These are phyloP conservation scores for Colletotrichum horii DNA, from an alignment of 2,329 filamentous ascomycete genomes.

Conservation along the genomic window DNA sequence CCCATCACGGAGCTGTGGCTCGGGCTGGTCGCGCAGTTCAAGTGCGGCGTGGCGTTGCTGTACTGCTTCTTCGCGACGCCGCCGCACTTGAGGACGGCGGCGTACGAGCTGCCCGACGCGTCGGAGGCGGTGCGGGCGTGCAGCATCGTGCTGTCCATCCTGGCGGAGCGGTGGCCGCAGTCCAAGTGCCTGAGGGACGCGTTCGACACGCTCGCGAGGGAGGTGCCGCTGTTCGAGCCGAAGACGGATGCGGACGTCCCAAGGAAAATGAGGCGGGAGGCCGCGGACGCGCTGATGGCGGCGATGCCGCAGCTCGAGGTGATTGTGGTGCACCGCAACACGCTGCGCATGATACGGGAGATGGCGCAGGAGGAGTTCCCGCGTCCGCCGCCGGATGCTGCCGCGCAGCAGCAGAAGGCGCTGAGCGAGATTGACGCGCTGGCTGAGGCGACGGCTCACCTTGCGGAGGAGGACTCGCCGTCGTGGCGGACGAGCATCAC, in stretches of 20 bases:
- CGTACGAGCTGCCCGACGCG: constrained; percentile 32
- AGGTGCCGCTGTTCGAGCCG: constrained; percentile 16
- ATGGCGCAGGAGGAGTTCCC: background rate
- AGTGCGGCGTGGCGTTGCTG: constrained; percentile 37
- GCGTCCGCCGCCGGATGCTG: background rate
- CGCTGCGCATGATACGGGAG: background rate
- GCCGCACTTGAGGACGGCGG: constrained; percentile 29
- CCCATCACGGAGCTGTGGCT: constrained; percentile 31
- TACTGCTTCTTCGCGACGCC: constrained; percentile 41
- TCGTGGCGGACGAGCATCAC: background rate
- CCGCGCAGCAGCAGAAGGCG: background rate
- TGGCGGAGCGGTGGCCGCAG: constrained; percentile 39
- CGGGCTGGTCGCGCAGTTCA: constrained; percentile 33
- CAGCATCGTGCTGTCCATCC: constrained; percentile 37
- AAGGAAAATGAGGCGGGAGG: background rate
- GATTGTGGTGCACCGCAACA: background rate
- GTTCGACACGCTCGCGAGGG: constrained; percentile 35
- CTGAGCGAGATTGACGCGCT: background rate
- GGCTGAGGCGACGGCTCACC: background rate
- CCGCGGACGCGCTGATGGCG: background rate
- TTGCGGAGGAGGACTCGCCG: background rate
- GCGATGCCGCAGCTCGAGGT: background rate
- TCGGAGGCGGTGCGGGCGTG: constrained; percentile 39
- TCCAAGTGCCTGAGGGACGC: constrained; percentile 37
- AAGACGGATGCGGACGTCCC: background rate